Percentiles rank a stretch among this genome's conserved stretches.
Conservation (phyloP, 805 yeast species). For the Debaryomyces prosopidis region DNA sequence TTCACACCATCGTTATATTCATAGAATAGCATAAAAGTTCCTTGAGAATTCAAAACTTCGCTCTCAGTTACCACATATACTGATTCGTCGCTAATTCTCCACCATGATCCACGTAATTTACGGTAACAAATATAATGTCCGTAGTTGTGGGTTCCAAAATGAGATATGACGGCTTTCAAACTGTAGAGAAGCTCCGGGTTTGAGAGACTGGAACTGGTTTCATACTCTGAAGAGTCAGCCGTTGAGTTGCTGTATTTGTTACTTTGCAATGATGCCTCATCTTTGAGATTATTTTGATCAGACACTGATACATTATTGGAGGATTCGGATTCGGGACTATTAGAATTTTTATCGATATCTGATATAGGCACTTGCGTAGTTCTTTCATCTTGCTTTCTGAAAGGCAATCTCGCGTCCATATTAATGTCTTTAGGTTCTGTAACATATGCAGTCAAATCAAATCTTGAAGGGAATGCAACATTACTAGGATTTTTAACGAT, state of each 20-base stretch:
- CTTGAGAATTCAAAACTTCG: constrained; percentile 79
- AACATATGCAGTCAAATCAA: constrained; percentile 69
- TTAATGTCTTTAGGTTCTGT: constrained; percentile 71
- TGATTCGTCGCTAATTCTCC: constrained; percentile 91
- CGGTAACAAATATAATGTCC: constrained; percentile 96
- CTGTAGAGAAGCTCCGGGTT: constrained; percentile 58
- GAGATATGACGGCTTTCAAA: constrained; percentile 84
- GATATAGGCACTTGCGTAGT: neutral
- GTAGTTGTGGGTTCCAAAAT: constrained; percentile 93
- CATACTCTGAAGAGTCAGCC: constrained; percentile 1
- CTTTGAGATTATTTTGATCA: constrained; percentile 9
- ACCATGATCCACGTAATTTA: constrained; percentile 82
- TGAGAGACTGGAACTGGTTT: constrained; percentile 4
- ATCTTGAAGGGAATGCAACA: constrained; percentile 70
- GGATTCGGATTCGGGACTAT: neutral
- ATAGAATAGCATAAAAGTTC: constrained; percentile 91
- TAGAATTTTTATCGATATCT: neutral
- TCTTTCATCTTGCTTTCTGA: constrained; percentile 59
- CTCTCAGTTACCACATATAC: constrained; percentile 77
- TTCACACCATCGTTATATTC: constrained; percentile 46
- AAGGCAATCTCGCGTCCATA: constrained; percentile 75
- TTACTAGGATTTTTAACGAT: constrained; percentile 82
- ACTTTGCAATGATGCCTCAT: constrained; percentile 3
- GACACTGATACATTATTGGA: constrained; percentile 9
- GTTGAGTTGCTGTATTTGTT: neutral